Evolutionary conservation across 2,329 filamentous ascomycete species (phyloP), one percentile per base, ranked within the genome.

Genomic region (Penicillium sp.): DNA sequence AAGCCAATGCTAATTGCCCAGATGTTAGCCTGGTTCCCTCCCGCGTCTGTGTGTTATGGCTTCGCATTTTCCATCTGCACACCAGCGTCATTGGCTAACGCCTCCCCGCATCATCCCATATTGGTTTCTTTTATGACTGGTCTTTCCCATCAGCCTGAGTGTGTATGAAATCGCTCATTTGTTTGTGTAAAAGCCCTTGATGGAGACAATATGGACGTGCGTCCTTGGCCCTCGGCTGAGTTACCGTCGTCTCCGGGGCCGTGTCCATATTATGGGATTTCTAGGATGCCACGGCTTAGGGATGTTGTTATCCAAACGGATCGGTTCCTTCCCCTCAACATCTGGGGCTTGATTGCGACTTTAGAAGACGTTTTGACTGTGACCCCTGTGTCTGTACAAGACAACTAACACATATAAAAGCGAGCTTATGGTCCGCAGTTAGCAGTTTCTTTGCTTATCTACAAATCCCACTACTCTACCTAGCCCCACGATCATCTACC

Each of bases 401-500:
- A 17, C 8, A n/a, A 17, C 17, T 10, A 25, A 9, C 17, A 7
- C 27, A 27, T 53, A 56, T 56, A 56, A 44, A 56, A 36, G 23
- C 21, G 12, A 25, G 29, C n/a, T 31, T 36, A 9, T 31, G 9
- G 31, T 38, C 51, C 27, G 3, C 39, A 43, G 29, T 17, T 4
- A 15, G 21, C 17, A 6, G 12, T 52, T 29, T 31, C n/a, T 39
- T 19, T 35, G 4, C 49, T 21, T 41, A 17, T 41, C 27, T 23
- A 27, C 25, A 31, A 41, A 29, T 41, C 39, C n/a, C 33, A 29
- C 19, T 38, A 35, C 52, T 44, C 31, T 31, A 13, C 31, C 38
- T 44, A 10, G 42, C 23, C 36, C 36, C 43, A 55, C 33, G 49
- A 53, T 58, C 44, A 15, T 35, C 15, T 33, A 29, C 47, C 49